These are phyloP conservation scores for Backusella tuberculispora DNA, from an alignment of 192 early-diverging fungal species.

Conservation along the genomic window DNA sequence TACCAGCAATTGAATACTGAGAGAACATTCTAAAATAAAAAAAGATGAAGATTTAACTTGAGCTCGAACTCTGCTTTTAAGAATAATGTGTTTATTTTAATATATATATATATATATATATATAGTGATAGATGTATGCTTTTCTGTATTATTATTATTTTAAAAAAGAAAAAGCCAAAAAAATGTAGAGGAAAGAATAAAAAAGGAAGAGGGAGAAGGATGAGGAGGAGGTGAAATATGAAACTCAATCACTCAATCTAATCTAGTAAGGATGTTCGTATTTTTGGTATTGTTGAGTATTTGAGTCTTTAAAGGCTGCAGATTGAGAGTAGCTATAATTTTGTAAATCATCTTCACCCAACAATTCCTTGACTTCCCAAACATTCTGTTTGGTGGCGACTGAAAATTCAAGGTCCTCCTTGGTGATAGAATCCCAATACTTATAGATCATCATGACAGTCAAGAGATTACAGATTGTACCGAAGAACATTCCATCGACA, in stretches of 20 bases:
- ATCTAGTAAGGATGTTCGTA: slow-evolving; percentile 21
- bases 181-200: background rate
- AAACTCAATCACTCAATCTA: background rate
- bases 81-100: too few relatives aligned
- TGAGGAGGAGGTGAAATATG: background rate
- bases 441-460: slow-evolving; percentile 99
- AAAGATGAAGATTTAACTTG: too few relatives aligned
- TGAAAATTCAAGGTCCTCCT: slow-evolving; percentile 96
- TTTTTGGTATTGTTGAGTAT: slow-evolving; percentile 37
- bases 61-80: too few relatives aligned
- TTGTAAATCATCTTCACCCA: slow-evolving; percentile 55
- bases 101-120: too few relatives aligned
- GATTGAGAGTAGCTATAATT: slow-evolving; percentile 30
- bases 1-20: too few relatives aligned
- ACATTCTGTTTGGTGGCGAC: slow-evolving; percentile 77
- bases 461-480: slow-evolving; percentile 84
- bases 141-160: too few relatives aligned
- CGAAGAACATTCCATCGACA: slow-evolving; percentile 97
- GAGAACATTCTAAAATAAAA: too few relatives aligned
- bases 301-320: background rate
- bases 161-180: too few relatives aligned
- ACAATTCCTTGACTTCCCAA: slow-evolving; percentile 81
- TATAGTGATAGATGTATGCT: too few relatives aligned
- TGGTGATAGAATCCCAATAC: slow-evolving; percentile 99
- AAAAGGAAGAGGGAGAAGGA: background rate